Percentiles rank a stretch among this genome's conserved stretches.
phyloP scores from a whole-genome alignment of 352 stramenopile genomes.

The Phytopythium litorale region DNA sequence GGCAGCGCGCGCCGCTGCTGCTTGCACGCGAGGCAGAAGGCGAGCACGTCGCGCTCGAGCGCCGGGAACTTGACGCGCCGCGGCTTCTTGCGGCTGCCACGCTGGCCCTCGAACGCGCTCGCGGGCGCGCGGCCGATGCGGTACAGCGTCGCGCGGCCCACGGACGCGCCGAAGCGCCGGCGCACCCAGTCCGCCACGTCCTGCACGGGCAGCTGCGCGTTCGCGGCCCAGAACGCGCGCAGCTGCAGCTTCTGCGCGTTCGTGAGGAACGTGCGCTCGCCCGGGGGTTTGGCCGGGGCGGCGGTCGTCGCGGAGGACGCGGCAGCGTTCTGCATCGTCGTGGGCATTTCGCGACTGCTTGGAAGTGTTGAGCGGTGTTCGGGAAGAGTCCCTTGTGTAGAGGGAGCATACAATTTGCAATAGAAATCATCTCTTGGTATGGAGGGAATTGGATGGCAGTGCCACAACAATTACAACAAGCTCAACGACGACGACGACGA shows the following conservation, averaged over 20 bases:
- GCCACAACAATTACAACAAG: too few species aligned
- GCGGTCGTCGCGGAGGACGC: not conserved
- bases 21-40: slow-evolving; percentile 20
- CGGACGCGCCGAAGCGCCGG: slow-evolving; percentile 23
- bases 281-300: slow-evolving; percentile 1
- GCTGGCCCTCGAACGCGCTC: slow-evolving; percentile 23
- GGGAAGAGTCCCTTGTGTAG: not conserved
- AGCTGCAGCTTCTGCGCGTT: slow-evolving; percentile 40
- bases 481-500: too few species aligned
- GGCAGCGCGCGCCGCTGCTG: slow-evolving; percentile 10
- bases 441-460: not conserved
- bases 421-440: not conserved
- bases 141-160: slow-evolving; percentile 45
- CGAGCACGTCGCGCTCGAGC: slow-evolving; percentile 31
- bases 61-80: slow-evolving; percentile 42
- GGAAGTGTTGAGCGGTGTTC: not conserved
- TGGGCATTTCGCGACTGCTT: not conserved
- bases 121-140: slow-evolving; percentile 31
- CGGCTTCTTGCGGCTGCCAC: slow-evolving; percentile 25
- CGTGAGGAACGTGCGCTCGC: slow-evolving; percentile 29
- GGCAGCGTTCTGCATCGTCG: not conserved
- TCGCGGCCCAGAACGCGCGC: slow-evolving; percentile 26
- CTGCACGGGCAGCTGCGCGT: slow-evolving; percentile 24
- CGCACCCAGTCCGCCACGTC: slow-evolving; percentile 30
- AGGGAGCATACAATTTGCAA: not conserved